Percentiles rank a stretch among this genome's conserved stretches.
These are phyloP conservation scores for Ascochyta rabiei DNA, from an alignment of 2,329 filamentous ascomycete species.

Conservation along the genomic window DNA sequence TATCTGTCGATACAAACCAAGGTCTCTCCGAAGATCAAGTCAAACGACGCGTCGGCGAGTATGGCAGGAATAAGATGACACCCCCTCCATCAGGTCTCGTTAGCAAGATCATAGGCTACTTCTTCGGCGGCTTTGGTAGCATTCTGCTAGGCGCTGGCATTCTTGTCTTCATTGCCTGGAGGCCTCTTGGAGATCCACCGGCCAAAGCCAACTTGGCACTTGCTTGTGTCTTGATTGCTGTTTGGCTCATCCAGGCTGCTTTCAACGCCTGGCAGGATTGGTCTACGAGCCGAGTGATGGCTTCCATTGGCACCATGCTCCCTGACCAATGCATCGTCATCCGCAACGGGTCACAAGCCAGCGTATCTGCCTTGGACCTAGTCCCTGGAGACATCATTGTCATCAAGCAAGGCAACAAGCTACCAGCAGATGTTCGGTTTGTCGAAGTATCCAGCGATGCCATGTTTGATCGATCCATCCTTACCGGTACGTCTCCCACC, in stretches of 20 bases:
- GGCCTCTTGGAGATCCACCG: slow-evolving; percentile 75
- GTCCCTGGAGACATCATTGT: slow-evolving; percentile 74
- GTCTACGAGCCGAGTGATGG: slow-evolving; percentile 78
- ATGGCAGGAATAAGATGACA: slow-evolving; percentile 71
- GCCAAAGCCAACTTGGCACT: slow-evolving; percentile 72
- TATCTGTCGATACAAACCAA: slow-evolving; percentile 61
- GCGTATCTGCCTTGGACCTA: slow-evolving; percentile 63
- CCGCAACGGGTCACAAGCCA: slow-evolving; percentile 62
- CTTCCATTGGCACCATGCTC: slow-evolving; percentile 80
- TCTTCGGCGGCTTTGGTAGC: slow-evolving; percentile 78
- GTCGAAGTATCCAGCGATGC: slow-evolving; percentile 71
- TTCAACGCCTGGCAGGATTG: slow-evolving; percentile 72
- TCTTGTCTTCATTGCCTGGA: slow-evolving; percentile 79
- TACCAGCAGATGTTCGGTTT: slow-evolving; percentile 76
- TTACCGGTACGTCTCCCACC: slow-evolving; percentile 60
- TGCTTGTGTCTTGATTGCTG: slow-evolving; percentile 72
- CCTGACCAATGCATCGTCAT: slow-evolving; percentile 72
- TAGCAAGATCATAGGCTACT: slow-evolving; percentile 68
- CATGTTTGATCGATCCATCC: slow-evolving; percentile 74
- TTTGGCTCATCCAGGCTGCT: slow-evolving; percentile 65
- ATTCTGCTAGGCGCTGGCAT: slow-evolving; percentile 72
- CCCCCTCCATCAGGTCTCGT: slow-evolving; percentile 67
- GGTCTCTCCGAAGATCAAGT: slow-evolving; percentile 68
- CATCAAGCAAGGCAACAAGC: slow-evolving; percentile 73
- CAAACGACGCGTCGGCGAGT: slow-evolving; percentile 60